Base-by-base conservation (phyloP, 208 protist species). In the Sergeia podlipaevii region DNA sequence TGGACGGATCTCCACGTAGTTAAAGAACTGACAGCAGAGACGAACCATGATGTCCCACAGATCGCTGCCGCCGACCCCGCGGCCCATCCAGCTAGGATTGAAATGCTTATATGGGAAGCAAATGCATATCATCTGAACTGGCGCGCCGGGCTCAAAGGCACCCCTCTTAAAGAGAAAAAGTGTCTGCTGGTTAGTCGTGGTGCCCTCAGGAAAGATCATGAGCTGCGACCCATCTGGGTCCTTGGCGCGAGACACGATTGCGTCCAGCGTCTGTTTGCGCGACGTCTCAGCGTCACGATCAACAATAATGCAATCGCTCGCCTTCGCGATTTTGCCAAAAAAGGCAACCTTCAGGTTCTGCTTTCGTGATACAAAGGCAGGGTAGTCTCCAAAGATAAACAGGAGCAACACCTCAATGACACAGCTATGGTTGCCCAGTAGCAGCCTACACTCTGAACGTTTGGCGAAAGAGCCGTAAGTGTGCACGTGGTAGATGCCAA, bases 201-300 rank as follows among this genome's bases (percentile, higher is more conserved):
- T 93, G 34, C 91, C 91, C 47, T 97, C 88, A 4, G 91, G 91
- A 67, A 94, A 97, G 30, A 97, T 72, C 57, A 95, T 71, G 18
- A 92, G 56, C 60, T 89, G 87, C 1, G 72, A 70, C 11, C 56
- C 65, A 3, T 66, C 50, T 0, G 70, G 72, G 53, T 88, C 60
- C n/a, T 36, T 68, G 3, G 81, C 76, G n/a, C 82, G 78, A n/a
- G 41, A 49, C 13, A 44, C 47, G 51, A 96, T 93, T 7, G 65
- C 61, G 20, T 63, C 39, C 24, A 80, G 62, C 27, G 84, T 79
- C 49, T 70, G 45, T 42, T 61, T 42, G 5, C 85, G 74, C 17
- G 85, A 93, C 8, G 69, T 41, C 20, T 74, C 65, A 32, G 65
- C 69, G 30, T 69, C 47, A 23, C 89, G 84, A 60, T 96, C 82